Evolutionary conservation across 345 rosid genomes (phyloP).

Genomic region (Moricandia arvensis): DNA sequence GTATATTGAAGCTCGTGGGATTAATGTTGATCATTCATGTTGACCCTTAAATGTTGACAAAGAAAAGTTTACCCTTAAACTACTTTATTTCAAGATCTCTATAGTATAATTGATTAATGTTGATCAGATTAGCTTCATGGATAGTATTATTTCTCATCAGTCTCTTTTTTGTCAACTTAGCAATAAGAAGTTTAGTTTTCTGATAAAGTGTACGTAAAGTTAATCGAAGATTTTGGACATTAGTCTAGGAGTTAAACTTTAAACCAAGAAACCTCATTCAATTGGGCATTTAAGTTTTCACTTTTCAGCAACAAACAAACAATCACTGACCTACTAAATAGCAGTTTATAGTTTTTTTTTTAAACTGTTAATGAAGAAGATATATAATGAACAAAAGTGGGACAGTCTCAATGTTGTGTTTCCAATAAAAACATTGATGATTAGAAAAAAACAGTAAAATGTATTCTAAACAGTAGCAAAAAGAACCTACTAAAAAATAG

Average conservation of each 20-base stretch:
- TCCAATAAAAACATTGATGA: neutral
- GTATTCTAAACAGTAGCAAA: neutral
- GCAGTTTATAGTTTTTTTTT: neutral
- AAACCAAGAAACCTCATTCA: slow-evolving; percentile 34
- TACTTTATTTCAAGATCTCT: slow-evolving; percentile 8
- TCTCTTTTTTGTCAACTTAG: neutral
- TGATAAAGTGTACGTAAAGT: slow-evolving; percentile 30
- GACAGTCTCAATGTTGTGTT: slow-evolving; percentile 1
- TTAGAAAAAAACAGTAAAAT: neutral
- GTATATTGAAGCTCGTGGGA: slow-evolving; percentile 33
- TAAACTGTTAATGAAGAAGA: neutral
- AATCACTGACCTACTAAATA: slow-evolving; percentile 8
- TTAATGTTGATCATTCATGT: too few relatives aligned
- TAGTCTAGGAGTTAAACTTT: neutral
- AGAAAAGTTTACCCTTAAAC: neutral
- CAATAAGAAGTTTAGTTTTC: neutral
- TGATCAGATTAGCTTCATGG: neutral
- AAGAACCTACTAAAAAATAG: neutral
- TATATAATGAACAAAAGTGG: neutral
- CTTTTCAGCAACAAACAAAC: slow-evolving; percentile 15
- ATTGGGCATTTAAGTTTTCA: slow-evolving; percentile 25
- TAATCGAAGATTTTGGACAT: slow-evolving; percentile 21
- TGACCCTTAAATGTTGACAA: slow-evolving; percentile 9
- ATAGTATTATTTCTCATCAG: neutral
- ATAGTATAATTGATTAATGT: neutral